phyloP scores from a whole-genome alignment of 2,329 filamentous ascomycete genomes.

The Fusarium sp. region DNA sequence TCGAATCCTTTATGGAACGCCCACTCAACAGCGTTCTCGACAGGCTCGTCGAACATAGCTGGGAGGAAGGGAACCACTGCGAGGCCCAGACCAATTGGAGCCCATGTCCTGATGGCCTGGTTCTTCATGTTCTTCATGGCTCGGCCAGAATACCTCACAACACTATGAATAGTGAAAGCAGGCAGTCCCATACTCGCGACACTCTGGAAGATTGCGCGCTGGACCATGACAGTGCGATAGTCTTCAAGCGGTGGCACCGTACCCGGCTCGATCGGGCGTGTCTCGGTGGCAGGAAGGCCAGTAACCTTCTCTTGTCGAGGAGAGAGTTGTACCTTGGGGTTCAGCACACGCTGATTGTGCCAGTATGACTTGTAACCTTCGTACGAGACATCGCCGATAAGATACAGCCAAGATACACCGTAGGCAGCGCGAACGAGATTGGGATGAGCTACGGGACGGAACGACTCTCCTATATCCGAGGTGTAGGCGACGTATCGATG shows the following conservation, averaged over 20 bases:
- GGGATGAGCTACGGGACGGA: slow-evolving; percentile 91
- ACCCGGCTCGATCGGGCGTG: slow-evolving; percentile 49
- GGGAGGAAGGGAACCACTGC: slow-evolving; percentile 85
- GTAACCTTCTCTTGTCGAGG: slow-evolving; percentile 59
- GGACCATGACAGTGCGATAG: slow-evolving; percentile 88
- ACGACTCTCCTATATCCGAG: slow-evolving; percentile 94
- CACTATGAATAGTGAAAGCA: slow-evolving; percentile 91
- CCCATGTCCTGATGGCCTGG: slow-evolving; percentile 80
- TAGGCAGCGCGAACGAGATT: slow-evolving; percentile 85
- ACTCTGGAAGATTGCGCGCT: slow-evolving; percentile 89
- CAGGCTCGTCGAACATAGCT: slow-evolving; percentile 87
- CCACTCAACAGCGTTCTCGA: slow-evolving; percentile 93
- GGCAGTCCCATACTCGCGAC: slow-evolving; percentile 94
- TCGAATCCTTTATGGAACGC: slow-evolving; percentile 85
- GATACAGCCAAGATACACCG: slow-evolving; percentile 90
- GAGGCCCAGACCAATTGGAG: slow-evolving; percentile 85
- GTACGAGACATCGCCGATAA: slow-evolving; percentile 88
- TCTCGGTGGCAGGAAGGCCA: slow-evolving; percentile 52
- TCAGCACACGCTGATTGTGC: slow-evolving; percentile 79
- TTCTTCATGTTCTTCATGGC: slow-evolving; percentile 89
- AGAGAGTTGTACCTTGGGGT: slow-evolving; percentile 71
- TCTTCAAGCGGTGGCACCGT: slow-evolving; percentile 81
- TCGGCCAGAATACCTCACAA: slow-evolving; percentile 87
- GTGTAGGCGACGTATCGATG: slow-evolving; percentile 98
- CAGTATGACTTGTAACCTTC: slow-evolving; percentile 97